These are phyloP conservation scores for Mycosarcoma mackinlayi DNA, from an alignment of 1,284 basidiomycete genomes.

Conservation along the genomic window DNA sequence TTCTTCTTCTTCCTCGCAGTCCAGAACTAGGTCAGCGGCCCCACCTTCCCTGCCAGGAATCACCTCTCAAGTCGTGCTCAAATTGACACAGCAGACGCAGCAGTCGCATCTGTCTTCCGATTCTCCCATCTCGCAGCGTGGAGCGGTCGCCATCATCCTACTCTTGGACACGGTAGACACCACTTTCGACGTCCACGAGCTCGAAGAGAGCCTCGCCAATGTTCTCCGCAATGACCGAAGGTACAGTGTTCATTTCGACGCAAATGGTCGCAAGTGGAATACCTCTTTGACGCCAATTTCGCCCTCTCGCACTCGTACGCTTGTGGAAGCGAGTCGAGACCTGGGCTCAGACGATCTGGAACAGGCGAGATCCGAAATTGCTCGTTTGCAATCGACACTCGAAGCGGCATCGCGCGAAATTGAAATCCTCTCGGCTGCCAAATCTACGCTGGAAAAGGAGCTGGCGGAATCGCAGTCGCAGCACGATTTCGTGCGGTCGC, in stretches of 20 bases:
- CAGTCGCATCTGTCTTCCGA: neutral
- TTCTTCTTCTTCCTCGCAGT: conserved; percentile 1
- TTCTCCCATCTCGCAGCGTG: neutral
- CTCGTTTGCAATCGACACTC: neutral
- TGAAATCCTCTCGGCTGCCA: conserved; percentile 2
- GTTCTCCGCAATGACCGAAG: conserved; percentile 23
- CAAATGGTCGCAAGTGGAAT: conserved; percentile 24
- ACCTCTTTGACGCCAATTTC: too few relatives aligned
- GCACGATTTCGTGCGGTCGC: conserved; percentile 28
- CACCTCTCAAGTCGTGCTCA: conserved; percentile 15
- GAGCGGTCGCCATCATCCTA: conserved; percentile 14
- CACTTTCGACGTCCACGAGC: conserved; percentile 43
- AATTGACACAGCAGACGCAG: conserved; percentile 18
- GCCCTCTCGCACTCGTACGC: neutral
- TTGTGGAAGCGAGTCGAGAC: neutral
- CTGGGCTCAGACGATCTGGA: conserved; percentile 5
- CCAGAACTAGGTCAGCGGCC: too few relatives aligned
- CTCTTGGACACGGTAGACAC: conserved; percentile 25
- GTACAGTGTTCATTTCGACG: conserved; percentile 25
- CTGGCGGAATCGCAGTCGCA: conserved; percentile 9
- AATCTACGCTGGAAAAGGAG: conserved; percentile 1
- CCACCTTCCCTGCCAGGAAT: too few relatives aligned
- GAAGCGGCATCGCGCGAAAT: conserved; percentile 10
- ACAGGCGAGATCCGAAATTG: neutral
- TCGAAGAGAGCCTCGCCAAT: conserved; percentile 28